Conservation (phyloP, 140 eudicot genomes). For the Stevia rebaudiana region DNA sequence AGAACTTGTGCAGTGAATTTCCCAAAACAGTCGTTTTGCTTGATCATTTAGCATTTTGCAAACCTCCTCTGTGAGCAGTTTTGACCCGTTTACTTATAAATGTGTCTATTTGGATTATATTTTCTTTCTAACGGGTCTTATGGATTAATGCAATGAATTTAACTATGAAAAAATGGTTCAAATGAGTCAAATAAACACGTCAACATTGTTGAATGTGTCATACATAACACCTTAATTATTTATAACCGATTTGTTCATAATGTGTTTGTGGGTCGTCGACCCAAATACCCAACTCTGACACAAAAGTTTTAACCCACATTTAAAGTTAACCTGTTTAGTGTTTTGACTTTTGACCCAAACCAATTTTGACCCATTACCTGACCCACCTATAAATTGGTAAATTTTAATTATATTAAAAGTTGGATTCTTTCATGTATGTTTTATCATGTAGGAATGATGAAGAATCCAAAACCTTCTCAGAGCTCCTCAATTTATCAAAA, state of each 20-base stretch:
- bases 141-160: not conserved
- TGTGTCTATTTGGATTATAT: not conserved
- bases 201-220: not conserved
- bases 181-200: not conserved
- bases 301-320: not conserved
- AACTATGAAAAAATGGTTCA: not conserved
- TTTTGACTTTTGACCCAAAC: not conserved
- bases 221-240: not conserved
- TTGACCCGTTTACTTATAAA: not conserved
- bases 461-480: constrained; percentile 42
- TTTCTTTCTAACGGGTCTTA: not conserved
- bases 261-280: not conserved
- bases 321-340: not conserved
- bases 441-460: constrained; percentile 47
- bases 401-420: not conserved
- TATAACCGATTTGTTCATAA: too few species aligned
- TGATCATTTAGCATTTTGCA: constrained; percentile 90
- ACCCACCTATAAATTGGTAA: not conserved
- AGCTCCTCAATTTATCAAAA: constrained; percentile 53
- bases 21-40: constrained; percentile 65
- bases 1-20: constrained; percentile 60
- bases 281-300: not conserved
- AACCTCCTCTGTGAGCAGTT: constrained; percentile 60
- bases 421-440: not conserved
- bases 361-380: not conserved